These are phyloP conservation scores for Suillus brevipes DNA, from an alignment of 768 basidiomycete genomes.

Conservation along the genomic window DNA sequence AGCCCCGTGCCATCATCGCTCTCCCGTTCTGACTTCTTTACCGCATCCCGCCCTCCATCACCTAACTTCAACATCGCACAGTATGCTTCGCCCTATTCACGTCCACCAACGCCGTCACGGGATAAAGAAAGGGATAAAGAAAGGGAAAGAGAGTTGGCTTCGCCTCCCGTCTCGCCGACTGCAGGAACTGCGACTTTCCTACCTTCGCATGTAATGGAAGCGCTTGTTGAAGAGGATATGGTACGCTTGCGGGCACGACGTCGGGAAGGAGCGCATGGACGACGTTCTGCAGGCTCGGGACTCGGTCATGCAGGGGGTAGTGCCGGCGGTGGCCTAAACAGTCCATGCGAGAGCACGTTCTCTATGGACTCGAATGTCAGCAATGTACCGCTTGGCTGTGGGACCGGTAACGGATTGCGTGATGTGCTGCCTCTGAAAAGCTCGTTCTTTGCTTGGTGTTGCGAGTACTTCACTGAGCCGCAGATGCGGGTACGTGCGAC, in stretches of 20 bases:
- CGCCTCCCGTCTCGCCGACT: slow-evolving; percentile 34
- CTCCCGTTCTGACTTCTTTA: slow-evolving; percentile 28
- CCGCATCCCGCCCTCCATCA: slow-evolving; percentile 69
- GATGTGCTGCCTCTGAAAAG: slow-evolving; percentile 90
- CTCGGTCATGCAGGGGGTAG: slow-evolving; percentile 30
- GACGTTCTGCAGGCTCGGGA: slow-evolving; percentile 38
- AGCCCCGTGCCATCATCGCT: slow-evolving; percentile 28
- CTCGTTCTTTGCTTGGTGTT: slow-evolving; percentile 92
- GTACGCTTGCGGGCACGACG: slow-evolving; percentile 79
- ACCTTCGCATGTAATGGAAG: slow-evolving; percentile 82
- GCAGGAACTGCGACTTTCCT: slow-evolving; percentile 52
- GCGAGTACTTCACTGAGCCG: slow-evolving; percentile 96
- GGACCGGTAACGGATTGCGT: slow-evolving; percentile 77
- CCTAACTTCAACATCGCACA: slow-evolving; percentile 77
- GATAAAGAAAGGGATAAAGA: slow-evolving; percentile 13
- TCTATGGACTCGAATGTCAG: slow-evolving; percentile 70
- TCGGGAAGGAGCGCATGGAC: slow-evolving; percentile 38
- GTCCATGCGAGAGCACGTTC: slow-evolving; percentile 76
- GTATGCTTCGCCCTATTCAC: slow-evolving; percentile 76
- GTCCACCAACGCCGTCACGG: slow-evolving; percentile 44
- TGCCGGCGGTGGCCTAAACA: slow-evolving; percentile 48
- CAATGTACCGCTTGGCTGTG: slow-evolving; percentile 72
- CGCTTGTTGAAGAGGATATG: slow-evolving; percentile 93
- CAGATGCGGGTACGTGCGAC: slow-evolving; percentile 85
- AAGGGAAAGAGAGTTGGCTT: slow-evolving; percentile 26